Conservation (phyloP, 805 yeast genomes). For the Schizosaccharomyces osmophilus region DNA sequence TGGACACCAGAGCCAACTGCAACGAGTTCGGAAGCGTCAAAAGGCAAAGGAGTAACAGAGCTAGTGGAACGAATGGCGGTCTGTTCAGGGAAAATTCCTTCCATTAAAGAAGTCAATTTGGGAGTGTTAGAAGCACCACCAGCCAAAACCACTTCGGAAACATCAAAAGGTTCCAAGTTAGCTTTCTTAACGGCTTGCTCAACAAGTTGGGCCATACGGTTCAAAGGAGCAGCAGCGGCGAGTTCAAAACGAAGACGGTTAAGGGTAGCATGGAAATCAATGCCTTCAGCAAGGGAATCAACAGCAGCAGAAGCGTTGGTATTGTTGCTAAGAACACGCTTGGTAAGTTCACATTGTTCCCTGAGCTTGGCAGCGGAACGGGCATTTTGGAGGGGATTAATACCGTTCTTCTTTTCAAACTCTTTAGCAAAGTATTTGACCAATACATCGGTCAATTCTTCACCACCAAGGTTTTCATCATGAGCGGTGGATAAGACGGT, state of each 20-base stretch:
- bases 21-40: conserved; percentile 64
- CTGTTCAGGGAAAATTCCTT: conserved; percentile 55
- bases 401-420: conserved; percentile 66
- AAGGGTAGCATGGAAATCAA: conserved; percentile 74
- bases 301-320: conserved; percentile 74
- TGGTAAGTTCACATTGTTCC: conserved; percentile 59
- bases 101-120: conserved; percentile 56
- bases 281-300: conserved; percentile 83
- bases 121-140: conserved; percentile 91
- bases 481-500: conserved; percentile 73
- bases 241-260: conserved; percentile 88
- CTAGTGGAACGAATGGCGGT: conserved; percentile 51
- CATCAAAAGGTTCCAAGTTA: conserved; percentile 55
- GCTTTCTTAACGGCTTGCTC: conserved; percentile 59
- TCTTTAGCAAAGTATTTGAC: conserved; percentile 75
- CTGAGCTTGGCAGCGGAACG: conserved; percentile 75
- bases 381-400: conserved; percentile 55
- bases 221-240: conserved; percentile 52
- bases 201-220: conserved; percentile 53
- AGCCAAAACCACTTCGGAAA: conserved; percentile 72
- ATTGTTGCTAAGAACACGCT: conserved; percentile 80
- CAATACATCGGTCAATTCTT: conserved; percentile 53
- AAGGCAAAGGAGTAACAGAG: conserved; percentile 40
- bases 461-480: conserved; percentile 69
- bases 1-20: conserved; percentile 93